These are phyloP conservation scores for Tricholoma furcatifolium DNA, from an alignment of 768 basidiomycete species.

Conservation along the genomic window DNA sequence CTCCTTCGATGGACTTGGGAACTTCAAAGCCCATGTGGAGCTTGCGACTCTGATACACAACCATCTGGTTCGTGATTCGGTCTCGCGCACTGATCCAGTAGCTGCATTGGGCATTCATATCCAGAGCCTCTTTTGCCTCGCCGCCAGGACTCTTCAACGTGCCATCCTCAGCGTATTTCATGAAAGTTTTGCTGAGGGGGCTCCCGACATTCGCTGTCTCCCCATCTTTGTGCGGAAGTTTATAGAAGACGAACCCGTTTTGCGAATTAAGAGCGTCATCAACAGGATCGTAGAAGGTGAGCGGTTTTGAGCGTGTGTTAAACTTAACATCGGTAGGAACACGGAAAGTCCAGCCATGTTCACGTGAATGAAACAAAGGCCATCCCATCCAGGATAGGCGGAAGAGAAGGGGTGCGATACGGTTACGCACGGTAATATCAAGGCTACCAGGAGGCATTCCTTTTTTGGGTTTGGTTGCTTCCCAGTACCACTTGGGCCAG, in stretches of 20 bases:
- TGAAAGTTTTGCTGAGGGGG: slow-evolving; percentile 85
- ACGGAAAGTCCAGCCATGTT: slow-evolving; percentile 92
- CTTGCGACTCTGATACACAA: slow-evolving; percentile 70
- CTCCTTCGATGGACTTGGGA: slow-evolving; percentile 15
- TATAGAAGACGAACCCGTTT: slow-evolving; percentile 71
- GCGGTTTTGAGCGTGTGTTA: slow-evolving; percentile 41
- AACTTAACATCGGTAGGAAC: slow-evolving; percentile 53
- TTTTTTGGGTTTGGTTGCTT: slow-evolving; percentile 74
- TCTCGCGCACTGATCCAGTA: slow-evolving; percentile 98
- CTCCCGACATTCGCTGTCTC: slow-evolving; percentile 94
- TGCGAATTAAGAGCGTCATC: slow-evolving; percentile 54
- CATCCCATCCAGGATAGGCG: slow-evolving; percentile 84
- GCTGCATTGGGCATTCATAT: slow-evolving; percentile 91
- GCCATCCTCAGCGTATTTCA: slow-evolving; percentile 86
- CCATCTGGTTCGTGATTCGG: slow-evolving; percentile 89
- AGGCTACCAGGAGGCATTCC: slow-evolving; percentile 66
- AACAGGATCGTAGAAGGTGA: slow-evolving; percentile 60
- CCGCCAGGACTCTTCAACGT: slow-evolving; percentile 79
- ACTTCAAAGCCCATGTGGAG: slow-evolving; percentile 51
- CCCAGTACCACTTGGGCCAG: slow-evolving; percentile 99
- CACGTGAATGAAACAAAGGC: slow-evolving; percentile 81
- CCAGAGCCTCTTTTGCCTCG: slow-evolving; percentile 80
- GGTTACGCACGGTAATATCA: slow-evolving; percentile 82
- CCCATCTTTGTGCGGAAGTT: slow-evolving; percentile 95
- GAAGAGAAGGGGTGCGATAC: slow-evolving; percentile 81